Evolutionary conservation across 2,329 filamentous ascomycete genomes (phyloP), one percentile per base, ranked within the genome.

Genomic region (Byssochlamys sp.): DNA sequence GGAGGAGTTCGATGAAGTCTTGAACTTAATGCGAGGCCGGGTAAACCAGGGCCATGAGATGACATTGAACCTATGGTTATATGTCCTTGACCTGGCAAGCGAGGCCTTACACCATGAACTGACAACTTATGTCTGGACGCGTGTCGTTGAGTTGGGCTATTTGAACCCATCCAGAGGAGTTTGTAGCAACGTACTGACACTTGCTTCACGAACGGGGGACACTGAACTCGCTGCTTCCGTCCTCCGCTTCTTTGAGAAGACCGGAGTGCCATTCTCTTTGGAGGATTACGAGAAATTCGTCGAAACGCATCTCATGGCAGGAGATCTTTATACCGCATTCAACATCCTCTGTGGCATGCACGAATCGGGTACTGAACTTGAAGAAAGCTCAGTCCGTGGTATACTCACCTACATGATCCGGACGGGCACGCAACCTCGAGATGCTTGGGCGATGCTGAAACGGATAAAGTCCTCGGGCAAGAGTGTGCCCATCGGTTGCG

Each of bases 271-370:
- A 2, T 64, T 91, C 39, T 77, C 80, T 7, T 72, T 81, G 4
- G 80, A 87, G 60, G 90, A 96, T 68, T 95, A 94, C 72, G 90
- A 95, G 70, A 81, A 87, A 28, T 79, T 96, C 28, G 77, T 91
- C 5, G 84, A 89, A 58, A 81, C 87, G 3, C 90, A 95, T 67
- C 77, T 84, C 10, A 71, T 71, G 14, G 75, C 77, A 2, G 77
- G 79, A 1, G 84, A 94, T 61, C 66, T 92, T 6, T 73, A 76
- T 26, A 83, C 84, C 27, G 87, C 88, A 0, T 78, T 96, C 35
- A 81, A 83, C 48, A 80, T 88, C 1, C 77, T 96, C 14, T 83
- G 83, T 62, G 85, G 90, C 67, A 94, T 95, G 87, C 75, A 82
- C 25, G 79, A 82, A 59, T 82, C 84, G 19, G 83, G 84, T 4